Percentiles rank a stretch among this genome's conserved stretches.
Evolutionary conservation across 768 basidiomycete species (phyloP).

Genomic region (Pisolithus albus): DNA sequence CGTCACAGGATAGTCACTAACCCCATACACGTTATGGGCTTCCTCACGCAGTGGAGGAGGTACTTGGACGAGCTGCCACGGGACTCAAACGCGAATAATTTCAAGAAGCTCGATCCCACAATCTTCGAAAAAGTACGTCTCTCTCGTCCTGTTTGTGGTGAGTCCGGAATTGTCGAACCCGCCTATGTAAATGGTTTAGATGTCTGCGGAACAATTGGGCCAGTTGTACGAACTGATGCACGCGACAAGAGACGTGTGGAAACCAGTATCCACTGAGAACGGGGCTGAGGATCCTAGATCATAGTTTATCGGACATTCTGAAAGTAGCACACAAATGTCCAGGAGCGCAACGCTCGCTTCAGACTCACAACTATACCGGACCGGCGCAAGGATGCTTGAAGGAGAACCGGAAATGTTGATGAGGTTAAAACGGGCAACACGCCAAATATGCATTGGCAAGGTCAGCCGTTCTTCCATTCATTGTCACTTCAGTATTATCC

Average conservation of each 20-base stretch:
- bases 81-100: slow-evolving; percentile 35
- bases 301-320: neutral
- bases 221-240: slow-evolving; percentile 96
- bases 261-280: slow-evolving; percentile 31
- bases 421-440: too few species aligned
- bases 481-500: slow-evolving; percentile 83
- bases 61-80: slow-evolving; percentile 73
- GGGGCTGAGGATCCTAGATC: neutral
- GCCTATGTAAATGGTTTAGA: slow-evolving; percentile 35
- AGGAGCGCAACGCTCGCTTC: too few species aligned
- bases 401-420: too few species aligned
- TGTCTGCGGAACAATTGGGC: slow-evolving; percentile 86
- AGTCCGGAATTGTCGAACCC: neutral
- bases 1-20: slow-evolving; percentile 75
- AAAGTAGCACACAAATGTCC: too few species aligned
- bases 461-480: slow-evolving; percentile 62
- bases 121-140: slow-evolving; percentile 65
- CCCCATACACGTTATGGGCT: slow-evolving; percentile 88
- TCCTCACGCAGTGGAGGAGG: slow-evolving; percentile 90
- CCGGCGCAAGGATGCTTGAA: too few species aligned
- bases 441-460: too few species aligned
- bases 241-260: slow-evolving; percentile 85
- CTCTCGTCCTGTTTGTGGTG: neutral
- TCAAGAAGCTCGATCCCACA: slow-evolving; percentile 64
- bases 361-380: too few species aligned